A percentile compares a stretch with the other conserved stretches of the same genome.
These are phyloP conservation scores for Alisma plantagoaquatica DNA, from an alignment of 106 monocot species.

Conservation along the genomic window DNA sequence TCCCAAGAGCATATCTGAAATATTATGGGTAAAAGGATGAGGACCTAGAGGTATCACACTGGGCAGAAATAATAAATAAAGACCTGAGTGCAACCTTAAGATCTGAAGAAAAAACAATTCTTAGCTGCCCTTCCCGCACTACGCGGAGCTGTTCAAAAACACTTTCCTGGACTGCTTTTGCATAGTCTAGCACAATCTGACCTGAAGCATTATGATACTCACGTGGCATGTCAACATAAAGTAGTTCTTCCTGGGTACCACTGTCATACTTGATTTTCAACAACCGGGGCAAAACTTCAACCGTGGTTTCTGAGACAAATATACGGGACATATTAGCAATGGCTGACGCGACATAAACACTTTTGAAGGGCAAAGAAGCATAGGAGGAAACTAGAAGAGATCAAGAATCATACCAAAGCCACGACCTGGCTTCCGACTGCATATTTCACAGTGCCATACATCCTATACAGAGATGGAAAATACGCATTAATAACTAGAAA, in stretches of 20 bases:
- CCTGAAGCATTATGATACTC: constrained; percentile 83
- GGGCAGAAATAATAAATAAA: too few relatives aligned
- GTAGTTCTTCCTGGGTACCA: constrained; percentile 93
- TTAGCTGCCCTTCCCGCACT: constrained; percentile 86
- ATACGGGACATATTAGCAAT: not conserved
- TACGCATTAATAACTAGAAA: too few relatives aligned
- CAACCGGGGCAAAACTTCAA: constrained; percentile 88
- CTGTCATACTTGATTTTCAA: constrained; percentile 97
- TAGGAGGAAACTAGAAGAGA: too few relatives aligned
- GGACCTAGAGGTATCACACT: too few relatives aligned
- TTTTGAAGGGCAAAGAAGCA: too few relatives aligned
- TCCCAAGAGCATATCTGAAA: constrained; percentile 89
- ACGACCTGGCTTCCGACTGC: constrained; percentile 88
- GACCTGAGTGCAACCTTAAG: constrained; percentile 61
- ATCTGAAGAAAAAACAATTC: constrained; percentile 85
- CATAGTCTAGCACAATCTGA: constrained; percentile 94
- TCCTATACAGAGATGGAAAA: too few relatives aligned
- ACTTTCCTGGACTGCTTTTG: constrained; percentile 97
- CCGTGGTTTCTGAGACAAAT: constrained; percentile 65
- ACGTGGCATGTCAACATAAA: constrained; percentile 98
- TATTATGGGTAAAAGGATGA: not conserved
- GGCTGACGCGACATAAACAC: not conserved
- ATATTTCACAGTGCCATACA: constrained; percentile 98
- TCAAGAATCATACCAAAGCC: constrained; percentile 98
- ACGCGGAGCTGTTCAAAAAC: constrained; percentile 96